A percentile compares a stretch with the other conserved stretches of the same genome.
These are phyloP conservation scores for Russula lepida DNA, from an alignment of 768 basidiomycete species.

Conservation along the genomic window DNA sequence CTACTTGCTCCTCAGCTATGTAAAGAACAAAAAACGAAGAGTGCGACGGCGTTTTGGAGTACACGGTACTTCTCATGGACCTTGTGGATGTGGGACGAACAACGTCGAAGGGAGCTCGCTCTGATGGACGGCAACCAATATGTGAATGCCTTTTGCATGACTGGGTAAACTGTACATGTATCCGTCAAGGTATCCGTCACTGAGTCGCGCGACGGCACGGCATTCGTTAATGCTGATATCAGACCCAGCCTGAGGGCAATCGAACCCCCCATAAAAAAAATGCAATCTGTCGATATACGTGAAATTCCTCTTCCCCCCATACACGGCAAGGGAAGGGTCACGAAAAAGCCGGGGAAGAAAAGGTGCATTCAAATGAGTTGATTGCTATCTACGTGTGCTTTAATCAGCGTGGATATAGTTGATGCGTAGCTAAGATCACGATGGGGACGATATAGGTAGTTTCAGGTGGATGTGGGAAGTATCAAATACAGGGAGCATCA, in stretches of 20 bases:
- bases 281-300: too few species aligned
- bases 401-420: slow-evolving; percentile 6
- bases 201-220: too few species aligned
- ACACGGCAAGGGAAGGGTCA: not conserved
- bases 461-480: slow-evolving; percentile 1
- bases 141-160: not conserved
- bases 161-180: not conserved
- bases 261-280: not conserved
- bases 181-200: too few species aligned
- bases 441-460: not conserved
- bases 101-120: not conserved
- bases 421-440: not conserved
- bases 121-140: not conserved
- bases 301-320: not conserved
- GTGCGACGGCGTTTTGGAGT: slow-evolving; percentile 25
- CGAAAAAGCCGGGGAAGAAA: not conserved
- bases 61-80: slow-evolving; percentile 15
- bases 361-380: not conserved
- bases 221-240: not conserved
- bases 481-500: not conserved
- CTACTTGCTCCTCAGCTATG: slow-evolving; percentile 25
- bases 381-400: slow-evolving; percentile 1
- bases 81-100: not conserved
- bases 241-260: not conserved
- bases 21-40: slow-evolving; percentile 29